Evolutionary conservation across 2,329 filamentous ascomycete genomes (phyloP).

Genomic region (Epichloe aotearoae): DNA sequence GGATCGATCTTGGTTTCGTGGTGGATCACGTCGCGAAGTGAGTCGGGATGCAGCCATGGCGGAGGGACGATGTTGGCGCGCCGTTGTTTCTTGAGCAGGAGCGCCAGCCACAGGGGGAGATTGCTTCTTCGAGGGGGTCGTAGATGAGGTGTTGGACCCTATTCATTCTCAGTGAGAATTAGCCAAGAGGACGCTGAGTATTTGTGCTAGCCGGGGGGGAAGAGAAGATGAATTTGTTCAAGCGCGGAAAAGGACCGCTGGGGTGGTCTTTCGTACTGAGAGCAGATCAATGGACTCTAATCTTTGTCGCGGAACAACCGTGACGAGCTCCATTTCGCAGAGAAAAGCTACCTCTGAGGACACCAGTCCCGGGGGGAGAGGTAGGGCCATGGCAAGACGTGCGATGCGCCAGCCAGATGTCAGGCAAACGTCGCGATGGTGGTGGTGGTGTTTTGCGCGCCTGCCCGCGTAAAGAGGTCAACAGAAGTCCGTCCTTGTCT

Average conservation of each 20-base stretch:
- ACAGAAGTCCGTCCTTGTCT: too few species aligned
- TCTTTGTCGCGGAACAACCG: conserved; percentile 78
- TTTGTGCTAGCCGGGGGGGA: neutral
- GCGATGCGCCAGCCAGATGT: neutral
- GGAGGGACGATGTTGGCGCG: conserved; percentile 88
- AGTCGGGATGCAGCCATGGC: conserved; percentile 69
- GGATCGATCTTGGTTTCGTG: conserved; percentile 63
- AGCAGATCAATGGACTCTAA: conserved; percentile 78
- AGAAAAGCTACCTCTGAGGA: conserved; percentile 86
- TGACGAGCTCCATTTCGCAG: conserved; percentile 95
- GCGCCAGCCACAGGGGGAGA: conserved; percentile 84
- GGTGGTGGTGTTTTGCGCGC: neutral
- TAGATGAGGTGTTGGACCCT: conserved; percentile 69
- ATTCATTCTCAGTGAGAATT: conserved; percentile 4
- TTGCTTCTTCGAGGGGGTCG: conserved; percentile 68
- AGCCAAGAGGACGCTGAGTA: neutral
- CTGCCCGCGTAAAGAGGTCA: neutral
- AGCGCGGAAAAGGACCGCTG: neutral
- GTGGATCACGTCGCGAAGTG: conserved; percentile 64
- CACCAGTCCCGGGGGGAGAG: conserved; percentile 46
- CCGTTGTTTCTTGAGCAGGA: conserved; percentile 86
- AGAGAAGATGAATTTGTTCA: too few species aligned
- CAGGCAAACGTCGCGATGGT: neutral
- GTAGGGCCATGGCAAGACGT: conserved; percentile 30
- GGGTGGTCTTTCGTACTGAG: conserved; percentile 46